phyloP scores from a whole-genome alignment of 139 green algal species.

The Chlamydomonas sphaeroides region DNA sequence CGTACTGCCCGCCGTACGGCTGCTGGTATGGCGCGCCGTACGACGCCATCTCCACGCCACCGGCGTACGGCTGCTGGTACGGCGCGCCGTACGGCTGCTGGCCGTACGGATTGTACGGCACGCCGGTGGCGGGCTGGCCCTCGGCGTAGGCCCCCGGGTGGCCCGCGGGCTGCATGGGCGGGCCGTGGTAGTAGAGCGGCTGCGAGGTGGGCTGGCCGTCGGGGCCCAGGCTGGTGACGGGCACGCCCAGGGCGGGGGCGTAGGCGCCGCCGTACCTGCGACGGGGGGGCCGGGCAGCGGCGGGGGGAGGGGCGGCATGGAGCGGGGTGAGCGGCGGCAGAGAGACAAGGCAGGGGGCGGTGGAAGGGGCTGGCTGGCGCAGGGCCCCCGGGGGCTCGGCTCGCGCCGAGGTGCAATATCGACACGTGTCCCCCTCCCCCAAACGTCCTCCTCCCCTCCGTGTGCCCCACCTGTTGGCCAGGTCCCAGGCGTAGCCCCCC shows the following conservation, averaged over 20 bases:
- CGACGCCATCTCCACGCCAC: neutral
- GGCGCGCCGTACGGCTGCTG: neutral
- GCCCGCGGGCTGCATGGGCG: neutral
- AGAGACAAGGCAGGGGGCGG: too few species aligned
- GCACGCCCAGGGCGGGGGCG: slow-evolving; percentile 22
- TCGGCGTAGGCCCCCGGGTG: neutral
- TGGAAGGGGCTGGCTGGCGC: neutral
- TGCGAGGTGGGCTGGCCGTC: slow-evolving; percentile 9
- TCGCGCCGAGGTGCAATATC: too few species aligned
- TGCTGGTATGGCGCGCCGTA: neutral
- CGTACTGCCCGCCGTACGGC: too few species aligned
- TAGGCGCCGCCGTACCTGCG: slow-evolving; percentile 23
- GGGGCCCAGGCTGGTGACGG: neutral
- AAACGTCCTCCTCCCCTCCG: neutral
- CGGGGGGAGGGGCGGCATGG: neutral
- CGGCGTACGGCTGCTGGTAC: neutral
- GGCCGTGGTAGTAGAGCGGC: slow-evolving; percentile 22
- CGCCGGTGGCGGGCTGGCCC: neutral
- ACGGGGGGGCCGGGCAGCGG: too few species aligned
- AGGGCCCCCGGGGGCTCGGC: neutral
- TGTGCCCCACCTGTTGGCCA: slow-evolving; percentile 17
- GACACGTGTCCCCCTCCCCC: neutral
- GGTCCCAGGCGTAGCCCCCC: slow-evolving; percentile 23
- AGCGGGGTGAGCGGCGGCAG: too few species aligned
- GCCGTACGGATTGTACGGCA: too few species aligned